Percentiles rank a stretch among this genome's conserved stretches.
Conservation (phyloP, 306 rosid genomes). For the Abrus precatorius region DNA sequence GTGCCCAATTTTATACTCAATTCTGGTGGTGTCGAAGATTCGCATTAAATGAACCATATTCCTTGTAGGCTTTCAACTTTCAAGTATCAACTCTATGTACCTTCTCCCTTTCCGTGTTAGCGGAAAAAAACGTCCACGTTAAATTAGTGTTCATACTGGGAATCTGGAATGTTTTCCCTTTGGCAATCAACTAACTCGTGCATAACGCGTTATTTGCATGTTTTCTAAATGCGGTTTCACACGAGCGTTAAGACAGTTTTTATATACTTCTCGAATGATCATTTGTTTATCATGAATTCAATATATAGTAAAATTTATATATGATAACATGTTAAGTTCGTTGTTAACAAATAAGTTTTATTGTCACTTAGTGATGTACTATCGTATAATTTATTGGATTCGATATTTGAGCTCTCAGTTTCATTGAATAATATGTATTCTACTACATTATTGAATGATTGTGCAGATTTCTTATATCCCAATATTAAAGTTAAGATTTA, state of each 20-base stretch:
- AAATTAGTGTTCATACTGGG: constrained; percentile 18
- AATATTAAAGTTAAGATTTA: too few species aligned
- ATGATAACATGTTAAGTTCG: neutral
- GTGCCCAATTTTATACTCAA: constrained; percentile 46
- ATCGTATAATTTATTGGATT: neutral
- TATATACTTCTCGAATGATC: neutral
- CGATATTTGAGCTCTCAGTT: neutral
- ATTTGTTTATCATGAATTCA: too few species aligned
- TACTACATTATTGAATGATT: too few species aligned
- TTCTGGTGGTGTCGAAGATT: constrained; percentile 7
- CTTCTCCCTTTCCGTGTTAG: constrained; percentile 26
- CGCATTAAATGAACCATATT: constrained; percentile 34
- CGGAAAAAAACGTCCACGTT: neutral
- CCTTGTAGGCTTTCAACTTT: neutral
- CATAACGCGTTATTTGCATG: neutral
- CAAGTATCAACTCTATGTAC: constrained; percentile 26
- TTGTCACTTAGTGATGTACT: neutral
- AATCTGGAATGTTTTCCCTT: neutral
- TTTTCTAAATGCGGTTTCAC: neutral
- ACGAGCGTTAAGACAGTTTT: neutral
- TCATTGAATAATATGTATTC: neutral
- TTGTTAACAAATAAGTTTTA: neutral
- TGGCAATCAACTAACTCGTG: neutral
- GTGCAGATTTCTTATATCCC: neutral
- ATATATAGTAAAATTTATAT: too few species aligned